A percentile compares a stretch with the other conserved stretches of the same genome.
Conservation (phyloP, 306 rosid species). For the Hippophae gyantsensis region DNA sequence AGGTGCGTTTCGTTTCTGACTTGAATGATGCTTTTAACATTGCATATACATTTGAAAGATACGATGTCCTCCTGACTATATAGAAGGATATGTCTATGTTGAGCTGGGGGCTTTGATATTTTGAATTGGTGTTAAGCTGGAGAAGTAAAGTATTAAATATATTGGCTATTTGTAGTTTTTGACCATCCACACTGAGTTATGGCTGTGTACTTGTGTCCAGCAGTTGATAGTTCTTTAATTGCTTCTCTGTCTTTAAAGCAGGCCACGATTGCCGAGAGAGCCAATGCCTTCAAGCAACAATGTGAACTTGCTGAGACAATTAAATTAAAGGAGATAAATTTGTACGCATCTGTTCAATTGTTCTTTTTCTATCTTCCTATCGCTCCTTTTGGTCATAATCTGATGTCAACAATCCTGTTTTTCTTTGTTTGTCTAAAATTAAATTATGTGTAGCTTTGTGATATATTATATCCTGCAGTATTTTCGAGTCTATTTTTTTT, state of each 20-base stretch:
- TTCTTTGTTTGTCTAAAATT: too few relatives aligned
- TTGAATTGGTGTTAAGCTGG: too few relatives aligned
- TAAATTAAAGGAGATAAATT: conserved; percentile 92
- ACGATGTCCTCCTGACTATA: background rate
- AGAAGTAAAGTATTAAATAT: too few relatives aligned
- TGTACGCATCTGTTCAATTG: conserved; percentile 39
- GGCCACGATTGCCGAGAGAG: conserved; percentile 98
- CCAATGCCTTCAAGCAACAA: conserved; percentile 84
- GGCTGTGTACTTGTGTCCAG: too few relatives aligned
- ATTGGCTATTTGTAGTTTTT: too few relatives aligned
- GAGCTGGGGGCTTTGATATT: background rate
- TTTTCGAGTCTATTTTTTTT: too few relatives aligned
- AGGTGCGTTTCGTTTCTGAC: conserved; percentile 31
- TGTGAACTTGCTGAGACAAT: conserved; percentile 92
- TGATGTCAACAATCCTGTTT: too few relatives aligned
- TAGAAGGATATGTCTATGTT: background rate
- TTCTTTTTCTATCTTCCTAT: background rate
- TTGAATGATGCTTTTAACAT: background rate
- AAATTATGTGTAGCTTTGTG: too few relatives aligned
- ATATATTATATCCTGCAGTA: too few relatives aligned
- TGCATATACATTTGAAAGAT: background rate
- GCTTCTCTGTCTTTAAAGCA: conserved; percentile 26
- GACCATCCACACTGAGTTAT: too few relatives aligned
- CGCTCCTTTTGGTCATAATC: too few relatives aligned
- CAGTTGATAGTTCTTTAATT: background rate